These are phyloP conservation scores for Abrus pulchellus DNA, from an alignment of 306 rosid species.

Conservation along the genomic window DNA sequence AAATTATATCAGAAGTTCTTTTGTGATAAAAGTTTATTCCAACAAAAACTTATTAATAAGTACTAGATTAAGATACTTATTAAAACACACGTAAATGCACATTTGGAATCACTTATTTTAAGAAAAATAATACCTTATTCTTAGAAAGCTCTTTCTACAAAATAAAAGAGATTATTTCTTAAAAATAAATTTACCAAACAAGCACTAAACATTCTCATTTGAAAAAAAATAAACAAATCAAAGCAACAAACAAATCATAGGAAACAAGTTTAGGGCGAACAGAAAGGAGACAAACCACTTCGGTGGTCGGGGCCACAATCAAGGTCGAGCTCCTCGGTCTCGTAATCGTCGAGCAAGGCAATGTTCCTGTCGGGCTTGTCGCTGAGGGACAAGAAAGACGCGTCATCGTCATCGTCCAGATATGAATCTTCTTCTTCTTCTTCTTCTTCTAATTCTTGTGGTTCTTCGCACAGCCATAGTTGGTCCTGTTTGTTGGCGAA, in stretches of 20 bases:
- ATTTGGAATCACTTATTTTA: too few relatives aligned
- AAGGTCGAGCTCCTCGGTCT: conserved; percentile 75
- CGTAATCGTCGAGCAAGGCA: conserved; percentile 80
- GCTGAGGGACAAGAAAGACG: conserved; percentile 79
- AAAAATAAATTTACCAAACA: too few relatives aligned
- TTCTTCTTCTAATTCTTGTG: background rate
- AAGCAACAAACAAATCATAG: conserved; percentile 20
- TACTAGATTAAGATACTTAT: too few relatives aligned
- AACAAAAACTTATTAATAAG: too few relatives aligned
- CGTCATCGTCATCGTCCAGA: conserved; percentile 65
- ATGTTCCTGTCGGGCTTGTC: conserved; percentile 83
- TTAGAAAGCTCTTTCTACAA: too few relatives aligned
- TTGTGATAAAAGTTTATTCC: too few relatives aligned
- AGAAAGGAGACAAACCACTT: conserved; percentile 66
- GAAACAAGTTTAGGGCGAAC: background rate
- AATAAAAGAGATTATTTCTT: too few relatives aligned
- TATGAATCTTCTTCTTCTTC: conserved; percentile 23
- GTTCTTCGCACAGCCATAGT: conserved; percentile 43
- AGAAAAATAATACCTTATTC: too few relatives aligned
- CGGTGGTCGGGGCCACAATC: conserved; percentile 65
- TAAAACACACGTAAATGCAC: too few relatives aligned
- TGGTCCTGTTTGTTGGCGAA: conserved; percentile 30
- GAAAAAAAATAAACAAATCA: background rate
- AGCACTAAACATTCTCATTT: background rate
- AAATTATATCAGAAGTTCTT: too few relatives aligned